A percentile compares a stretch with the other conserved stretches of the same genome.
Conservation (phyloP, 2,329 filamentous ascomycete species). For the Dothidotthia symphoricarpi region DNA sequence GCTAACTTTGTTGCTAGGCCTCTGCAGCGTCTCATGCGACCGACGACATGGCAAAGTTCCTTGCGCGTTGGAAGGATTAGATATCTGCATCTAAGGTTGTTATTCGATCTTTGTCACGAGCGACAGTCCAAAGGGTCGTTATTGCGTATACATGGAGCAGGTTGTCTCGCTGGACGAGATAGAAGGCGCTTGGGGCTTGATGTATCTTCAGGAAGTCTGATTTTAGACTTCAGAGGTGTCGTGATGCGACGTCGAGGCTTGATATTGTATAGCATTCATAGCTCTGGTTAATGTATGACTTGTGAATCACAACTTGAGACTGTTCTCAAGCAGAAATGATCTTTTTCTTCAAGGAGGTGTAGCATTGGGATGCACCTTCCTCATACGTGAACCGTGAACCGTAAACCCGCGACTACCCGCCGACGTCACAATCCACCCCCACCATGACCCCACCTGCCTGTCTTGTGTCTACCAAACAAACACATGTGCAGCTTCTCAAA, state of each 20-base stretch:
- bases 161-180: not conserved
- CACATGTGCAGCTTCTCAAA: slow-evolving; percentile 15
- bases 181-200: slow-evolving; percentile 11
- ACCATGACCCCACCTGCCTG: slow-evolving; percentile 27
- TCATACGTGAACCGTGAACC: slow-evolving; percentile 2
- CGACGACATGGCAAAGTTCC: slow-evolving; percentile 57
- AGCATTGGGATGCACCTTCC: slow-evolving; percentile 1
- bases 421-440: slow-evolving; percentile 11
- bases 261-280: slow-evolving; percentile 7
- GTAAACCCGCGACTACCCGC: slow-evolving; percentile 26
- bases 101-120: not conserved
- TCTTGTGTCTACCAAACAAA: slow-evolving; percentile 13
- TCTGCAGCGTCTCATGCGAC: slow-evolving; percentile 53
- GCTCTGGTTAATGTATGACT: slow-evolving; percentile 2
- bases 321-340: no score
- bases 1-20: slow-evolving; percentile 45
- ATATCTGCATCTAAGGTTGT: not conserved
- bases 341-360: slow-evolving; percentile 5
- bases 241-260: slow-evolving; percentile 5
- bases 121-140: not conserved
- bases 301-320: not conserved
- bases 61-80: slow-evolving; percentile 61
- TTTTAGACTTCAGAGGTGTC: slow-evolving; percentile 1
- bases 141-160: no score
- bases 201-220: not conserved